phyloP scores from a whole-genome alignment of 148 eudicot genomes.

The Silene latifolia region DNA sequence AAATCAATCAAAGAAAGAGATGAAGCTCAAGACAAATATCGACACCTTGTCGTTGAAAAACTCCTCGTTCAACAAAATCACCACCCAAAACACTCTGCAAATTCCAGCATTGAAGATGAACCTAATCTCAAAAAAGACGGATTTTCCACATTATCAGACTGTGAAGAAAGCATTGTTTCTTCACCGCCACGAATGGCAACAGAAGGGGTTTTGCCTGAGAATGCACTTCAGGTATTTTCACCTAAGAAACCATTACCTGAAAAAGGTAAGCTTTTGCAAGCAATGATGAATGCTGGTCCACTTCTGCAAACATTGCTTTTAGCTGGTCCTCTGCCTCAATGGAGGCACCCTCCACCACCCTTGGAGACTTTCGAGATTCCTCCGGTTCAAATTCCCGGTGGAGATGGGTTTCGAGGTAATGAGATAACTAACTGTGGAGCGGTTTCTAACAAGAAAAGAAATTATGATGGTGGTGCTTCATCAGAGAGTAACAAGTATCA shows the following conservation, averaged over 20 bases:
- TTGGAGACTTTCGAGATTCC: slow-evolving; percentile 64
- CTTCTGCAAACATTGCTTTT: slow-evolving; percentile 70
- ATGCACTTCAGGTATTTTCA: slow-evolving; percentile 19
- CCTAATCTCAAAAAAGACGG: slow-evolving; percentile 4
- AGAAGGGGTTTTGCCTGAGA: slow-evolving; percentile 1
- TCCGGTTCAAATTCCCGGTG: slow-evolving; percentile 38
- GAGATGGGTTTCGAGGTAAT: background rate
- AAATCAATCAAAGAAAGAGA: slow-evolving; percentile 24
- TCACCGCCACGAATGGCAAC: slow-evolving; percentile 6
- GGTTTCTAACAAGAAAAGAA: slow-evolving; percentile 21
- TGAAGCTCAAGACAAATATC: slow-evolving; percentile 24
- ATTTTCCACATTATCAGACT: slow-evolving; percentile 19
- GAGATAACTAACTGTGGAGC: slow-evolving; percentile 17
- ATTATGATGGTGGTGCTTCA: slow-evolving; percentile 9
- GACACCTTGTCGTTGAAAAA: slow-evolving; percentile 20
- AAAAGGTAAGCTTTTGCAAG: slow-evolving; percentile 70
- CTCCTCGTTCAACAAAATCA: slow-evolving; percentile 10
- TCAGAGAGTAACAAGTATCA: slow-evolving; percentile 26
- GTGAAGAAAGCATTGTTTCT: slow-evolving; percentile 29
- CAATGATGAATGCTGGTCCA: slow-evolving; percentile 88
- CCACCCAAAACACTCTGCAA: slow-evolving; percentile 3
- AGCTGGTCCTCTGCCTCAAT: slow-evolving; percentile 83
- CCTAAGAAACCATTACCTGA: slow-evolving; percentile 53
- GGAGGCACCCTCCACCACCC: slow-evolving; percentile 87
- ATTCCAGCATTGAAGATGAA: slow-evolving; percentile 19